Evolutionary conservation across 257 asterid species (phyloP), one percentile per base, ranked within the genome.

Genomic region (Jacaranda copaia): DNA sequence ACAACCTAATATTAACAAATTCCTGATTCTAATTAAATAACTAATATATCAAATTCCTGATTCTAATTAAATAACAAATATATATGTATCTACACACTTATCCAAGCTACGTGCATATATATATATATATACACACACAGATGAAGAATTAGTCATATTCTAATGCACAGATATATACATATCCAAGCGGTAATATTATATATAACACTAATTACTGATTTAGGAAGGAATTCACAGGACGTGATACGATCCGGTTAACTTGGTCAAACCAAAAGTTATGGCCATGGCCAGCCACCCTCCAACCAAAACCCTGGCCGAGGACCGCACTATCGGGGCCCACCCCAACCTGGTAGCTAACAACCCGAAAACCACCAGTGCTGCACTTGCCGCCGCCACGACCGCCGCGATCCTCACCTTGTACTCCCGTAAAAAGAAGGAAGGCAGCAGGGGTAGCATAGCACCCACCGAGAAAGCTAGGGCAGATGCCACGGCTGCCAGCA

Each of bases 201-300:
- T 25, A 25, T 25, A 2, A 25, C 32, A 25, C 32, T 25, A 25
- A 25, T 25, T 25, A 25, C 32, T 25, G 32, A 25, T 25, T 25
- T 25, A 25, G 32, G 32, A 25, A 25, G 32, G 32, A 25, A 25
- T 25, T 25, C 32, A 25, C 32, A 25, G 32, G 1, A 25, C 32
- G 32, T 25, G 32, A 25, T 25, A 25, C 32, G 91, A 82, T 38
- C 92, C 96, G 65, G 90, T 89, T 83, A 92, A 78, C 83, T 91
- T 92, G 5, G 97, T 92, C 66, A 92, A 86, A 11, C 97, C 98
- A 73, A 82, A 92, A 0, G 98, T 92, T 7, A 92, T 72, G 7
- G 90, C 91, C 98, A 93, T 93, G 43, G 98, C 98, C 56, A 91
- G 58, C 98, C 96, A 93, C 74, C 98, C 98, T 40, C 98, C 98